These are phyloP conservation scores for Hamigera avellanea DNA, from an alignment of 495 filamentous ascomycete species.

Conservation along the genomic window DNA sequence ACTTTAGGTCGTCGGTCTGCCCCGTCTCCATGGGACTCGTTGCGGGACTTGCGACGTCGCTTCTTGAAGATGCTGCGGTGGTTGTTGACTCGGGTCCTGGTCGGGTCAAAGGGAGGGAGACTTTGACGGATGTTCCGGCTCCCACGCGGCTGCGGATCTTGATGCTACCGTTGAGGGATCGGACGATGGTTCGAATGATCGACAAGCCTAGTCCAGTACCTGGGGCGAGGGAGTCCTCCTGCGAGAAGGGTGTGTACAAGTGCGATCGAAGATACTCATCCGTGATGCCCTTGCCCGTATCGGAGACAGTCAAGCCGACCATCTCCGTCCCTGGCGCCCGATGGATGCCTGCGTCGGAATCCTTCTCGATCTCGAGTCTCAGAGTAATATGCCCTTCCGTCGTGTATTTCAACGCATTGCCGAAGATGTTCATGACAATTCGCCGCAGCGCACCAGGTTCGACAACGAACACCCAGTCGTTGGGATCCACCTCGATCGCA, in stretches of 20 bases:
- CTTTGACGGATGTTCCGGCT: conserved; percentile 24
- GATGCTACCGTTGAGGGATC: conserved; percentile 25
- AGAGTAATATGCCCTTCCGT: conserved; percentile 9
- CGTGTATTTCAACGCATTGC: conserved; percentile 34
- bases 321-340: conserved; percentile 2
- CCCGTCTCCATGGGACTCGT: background rate
- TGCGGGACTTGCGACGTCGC: background rate
- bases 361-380: conserved; percentile 13
- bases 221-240: conserved; percentile 29
- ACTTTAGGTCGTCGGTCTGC: background rate
- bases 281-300: conserved; percentile 31
- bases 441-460: conserved; percentile 33
- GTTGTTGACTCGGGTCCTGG: background rate
- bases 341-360: background rate
- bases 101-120: conserved; percentile 13
- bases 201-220: conserved; percentile 29
- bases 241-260: conserved; percentile 31
- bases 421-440: conserved; percentile 35
- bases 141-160: conserved; percentile 25
- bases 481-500: conserved; percentile 20
- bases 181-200: conserved; percentile 28
- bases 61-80: background rate
- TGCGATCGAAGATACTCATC: conserved; percentile 26
- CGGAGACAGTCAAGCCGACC: conserved; percentile 14
- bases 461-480: conserved; percentile 20